These are phyloP conservation scores for Pseudofabraea citricarpa DNA, from an alignment of 2,329 filamentous ascomycete species.

Conservation along the genomic window DNA sequence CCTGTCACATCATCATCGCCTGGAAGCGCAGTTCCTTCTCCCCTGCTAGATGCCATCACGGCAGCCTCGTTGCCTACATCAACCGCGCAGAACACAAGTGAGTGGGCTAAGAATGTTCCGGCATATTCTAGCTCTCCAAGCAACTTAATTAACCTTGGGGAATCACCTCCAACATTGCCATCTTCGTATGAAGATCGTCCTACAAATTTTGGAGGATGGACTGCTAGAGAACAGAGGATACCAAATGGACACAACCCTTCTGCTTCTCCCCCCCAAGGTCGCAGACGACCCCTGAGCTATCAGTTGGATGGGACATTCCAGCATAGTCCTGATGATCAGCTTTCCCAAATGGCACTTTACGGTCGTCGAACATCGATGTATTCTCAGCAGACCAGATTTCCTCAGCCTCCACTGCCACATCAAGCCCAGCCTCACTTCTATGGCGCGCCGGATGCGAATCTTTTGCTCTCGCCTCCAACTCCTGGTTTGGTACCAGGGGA, in stretches of 20 bases:
- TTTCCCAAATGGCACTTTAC: slow-evolving; percentile 36
- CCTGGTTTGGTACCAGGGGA: slow-evolving; percentile 58
- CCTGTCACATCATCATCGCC: slow-evolving; percentile 15
- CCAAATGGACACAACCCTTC: slow-evolving; percentile 20
- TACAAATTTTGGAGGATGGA: slow-evolving; percentile 21
- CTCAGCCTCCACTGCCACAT: slow-evolving; percentile 66
- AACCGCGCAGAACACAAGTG: slow-evolving; percentile 27
- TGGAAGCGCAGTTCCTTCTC: slow-evolving; percentile 20
- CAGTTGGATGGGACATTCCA: slow-evolving; percentile 31
- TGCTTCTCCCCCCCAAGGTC: slow-evolving; percentile 28
- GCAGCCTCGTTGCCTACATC: slow-evolving; percentile 20
- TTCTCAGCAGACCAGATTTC: slow-evolving; percentile 42
- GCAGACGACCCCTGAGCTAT: slow-evolving; percentile 47
- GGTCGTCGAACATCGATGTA: slow-evolving; percentile 47
- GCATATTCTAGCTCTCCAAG: slow-evolving; percentile 35
- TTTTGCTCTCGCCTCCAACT: slow-evolving; percentile 43
- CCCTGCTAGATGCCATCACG: slow-evolving; percentile 25
- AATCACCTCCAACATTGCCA: slow-evolving; percentile 35
- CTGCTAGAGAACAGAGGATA: slow-evolving; percentile 23
- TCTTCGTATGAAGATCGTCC: slow-evolving; percentile 28
- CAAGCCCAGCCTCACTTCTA: slow-evolving; percentile 76
- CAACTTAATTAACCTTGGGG: slow-evolving; percentile 37
- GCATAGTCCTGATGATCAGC: slow-evolving; percentile 41
- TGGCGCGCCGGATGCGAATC: slow-evolving; percentile 67
- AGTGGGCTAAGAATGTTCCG: slow-evolving; percentile 40